Conservation (phyloP, 1,284 basidiomycete species). For the Baeospora myosura region DNA sequence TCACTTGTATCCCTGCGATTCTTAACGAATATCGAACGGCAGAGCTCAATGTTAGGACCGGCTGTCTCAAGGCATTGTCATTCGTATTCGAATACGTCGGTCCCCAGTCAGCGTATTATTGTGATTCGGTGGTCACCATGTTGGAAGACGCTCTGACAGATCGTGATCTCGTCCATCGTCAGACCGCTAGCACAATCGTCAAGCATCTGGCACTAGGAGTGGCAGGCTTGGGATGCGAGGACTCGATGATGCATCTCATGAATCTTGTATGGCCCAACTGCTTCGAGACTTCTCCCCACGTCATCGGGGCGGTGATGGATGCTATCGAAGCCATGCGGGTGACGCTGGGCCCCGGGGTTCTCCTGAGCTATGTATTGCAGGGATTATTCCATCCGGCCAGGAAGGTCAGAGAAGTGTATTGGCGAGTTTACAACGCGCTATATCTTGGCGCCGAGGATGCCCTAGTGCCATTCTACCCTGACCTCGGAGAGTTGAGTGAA, state of each 20-base stretch:
- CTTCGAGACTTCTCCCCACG: constrained; percentile 97
- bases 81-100: constrained; percentile 99
- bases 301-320: constrained; percentile 95
- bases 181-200: constrained; percentile 98
- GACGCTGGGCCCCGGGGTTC: constrained; percentile 87
- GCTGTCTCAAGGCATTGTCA: constrained; percentile 95
- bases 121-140: constrained; percentile 94
- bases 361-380: constrained; percentile 87
- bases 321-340: constrained; percentile 96
- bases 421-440: constrained; percentile 87
- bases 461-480: constrained; percentile 93
- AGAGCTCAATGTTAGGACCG: constrained; percentile 98
- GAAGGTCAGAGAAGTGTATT: constrained; percentile 94
- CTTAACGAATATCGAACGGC: constrained; percentile 98
- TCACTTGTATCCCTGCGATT: constrained; percentile 98
- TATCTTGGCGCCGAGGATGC: constrained; percentile 87
- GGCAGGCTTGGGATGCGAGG: constrained; percentile 94
- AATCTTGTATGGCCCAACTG: constrained; percentile 99
- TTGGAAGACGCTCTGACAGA: constrained; percentile 97
- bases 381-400: constrained; percentile 94
- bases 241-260: constrained; percentile 95
- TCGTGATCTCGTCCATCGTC: constrained; percentile 95
- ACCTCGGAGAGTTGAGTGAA: constrained; percentile 80
- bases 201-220: constrained; percentile 97
- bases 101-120: constrained; percentile 98